These are phyloP conservation scores for Lentinula edodes DNA, from an alignment of 768 basidiomycete genomes.

Conservation along the genomic window DNA sequence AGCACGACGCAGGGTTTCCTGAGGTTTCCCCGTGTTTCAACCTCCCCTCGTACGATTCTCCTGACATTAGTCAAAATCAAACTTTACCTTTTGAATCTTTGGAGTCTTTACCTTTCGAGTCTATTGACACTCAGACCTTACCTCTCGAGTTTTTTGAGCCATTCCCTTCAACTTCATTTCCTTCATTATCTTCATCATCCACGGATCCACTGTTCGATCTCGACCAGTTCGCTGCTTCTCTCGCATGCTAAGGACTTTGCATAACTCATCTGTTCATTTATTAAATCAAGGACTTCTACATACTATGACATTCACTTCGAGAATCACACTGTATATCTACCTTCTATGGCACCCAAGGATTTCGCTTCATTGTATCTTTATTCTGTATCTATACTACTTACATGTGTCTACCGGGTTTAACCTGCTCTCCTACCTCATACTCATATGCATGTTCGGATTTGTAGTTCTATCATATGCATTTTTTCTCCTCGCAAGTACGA, in stretches of 20 bases:
- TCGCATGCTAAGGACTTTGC: neutral
- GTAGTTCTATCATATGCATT: neutral
- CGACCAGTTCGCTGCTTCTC: neutral
- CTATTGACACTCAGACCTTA: neutral
- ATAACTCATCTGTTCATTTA: neutral
- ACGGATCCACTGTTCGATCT: neutral
- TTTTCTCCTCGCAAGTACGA: neutral
- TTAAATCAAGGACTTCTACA: no score
- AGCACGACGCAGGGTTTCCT: neutral
- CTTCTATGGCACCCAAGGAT: no score
- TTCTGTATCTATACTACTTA: no score
- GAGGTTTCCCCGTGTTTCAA: neutral
- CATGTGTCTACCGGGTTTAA: no score
- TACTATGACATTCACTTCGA: no score
- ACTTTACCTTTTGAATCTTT: neutral
- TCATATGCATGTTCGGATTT: neutral
- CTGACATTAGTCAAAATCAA: no score
- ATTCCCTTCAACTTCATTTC: neutral
- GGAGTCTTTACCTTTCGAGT: neutral
- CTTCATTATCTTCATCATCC: neutral
- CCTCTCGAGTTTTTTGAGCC: neutral
- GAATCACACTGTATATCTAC: no score
- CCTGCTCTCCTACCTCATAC: neutral
- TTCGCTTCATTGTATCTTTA: no score
- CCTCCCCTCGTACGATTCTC: no score